A percentile compares a stretch with the other conserved stretches of the same genome.
Conservation (phyloP, 2,329 filamentous ascomycete species). For the Myriosclerotinia scirpicola region DNA sequence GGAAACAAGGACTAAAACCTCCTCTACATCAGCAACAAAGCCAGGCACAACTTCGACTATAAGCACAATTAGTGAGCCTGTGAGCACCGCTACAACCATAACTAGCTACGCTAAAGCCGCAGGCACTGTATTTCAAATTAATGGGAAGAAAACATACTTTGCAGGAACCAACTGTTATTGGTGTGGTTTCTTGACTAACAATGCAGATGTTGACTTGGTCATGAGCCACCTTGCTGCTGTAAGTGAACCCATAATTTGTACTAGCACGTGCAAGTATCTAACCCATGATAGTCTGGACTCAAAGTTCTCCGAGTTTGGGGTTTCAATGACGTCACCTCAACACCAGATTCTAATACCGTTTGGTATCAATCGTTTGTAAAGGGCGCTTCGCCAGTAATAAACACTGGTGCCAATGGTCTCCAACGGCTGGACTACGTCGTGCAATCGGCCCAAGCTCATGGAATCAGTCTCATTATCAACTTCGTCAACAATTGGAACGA, state of each 20-base stretch:
- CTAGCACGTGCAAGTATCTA: not conserved
- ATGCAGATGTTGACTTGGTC: slow-evolving; percentile 55
- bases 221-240: slow-evolving; percentile 48
- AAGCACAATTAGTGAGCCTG: slow-evolving; percentile 20
- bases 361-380: slow-evolving; percentile 47
- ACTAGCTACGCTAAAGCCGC: slow-evolving; percentile 32
- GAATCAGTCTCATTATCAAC: slow-evolving; percentile 63
- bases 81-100: slow-evolving; percentile 24
- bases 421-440: slow-evolving; percentile 66
- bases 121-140: slow-evolving; percentile 44
- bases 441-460: slow-evolving; percentile 55
- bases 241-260: slow-evolving; percentile 8
- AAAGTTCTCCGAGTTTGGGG: slow-evolving; percentile 64
- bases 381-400: slow-evolving; percentile 55
- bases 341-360: slow-evolving; percentile 45
- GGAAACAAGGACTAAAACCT: slow-evolving; percentile 6
- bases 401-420: slow-evolving; percentile 62
- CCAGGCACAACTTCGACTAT: slow-evolving; percentile 20
- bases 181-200: slow-evolving; percentile 53
- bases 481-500: slow-evolving; percentile 71
- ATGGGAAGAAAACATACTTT: slow-evolving; percentile 50
- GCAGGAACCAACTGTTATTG: slow-evolving; percentile 58
- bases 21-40: slow-evolving; percentile 14
- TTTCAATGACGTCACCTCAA: slow-evolving; percentile 57
- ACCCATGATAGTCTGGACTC: slow-evolving; percentile 47